phyloP scores from a whole-genome alignment of 768 basidiomycete genomes.

The Hypsizygus marmoreus region DNA sequence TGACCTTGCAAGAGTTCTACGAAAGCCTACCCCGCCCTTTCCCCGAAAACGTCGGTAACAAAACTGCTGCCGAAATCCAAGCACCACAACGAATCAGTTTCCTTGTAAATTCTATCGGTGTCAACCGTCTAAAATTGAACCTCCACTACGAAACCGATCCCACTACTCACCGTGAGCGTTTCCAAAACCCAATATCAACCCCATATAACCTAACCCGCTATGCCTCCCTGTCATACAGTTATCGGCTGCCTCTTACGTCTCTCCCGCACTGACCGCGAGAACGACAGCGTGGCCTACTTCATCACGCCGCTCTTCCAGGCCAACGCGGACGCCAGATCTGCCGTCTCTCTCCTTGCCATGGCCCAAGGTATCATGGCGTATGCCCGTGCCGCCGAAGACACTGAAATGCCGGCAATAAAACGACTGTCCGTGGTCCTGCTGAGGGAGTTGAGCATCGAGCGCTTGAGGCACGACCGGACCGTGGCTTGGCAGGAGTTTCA shows the following conservation, averaged over 20 bases:
- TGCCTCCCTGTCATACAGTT: slow-evolving; percentile 7
- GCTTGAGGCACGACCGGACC: slow-evolving; percentile 45
- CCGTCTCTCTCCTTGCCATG: slow-evolving; percentile 66
- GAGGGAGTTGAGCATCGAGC: slow-evolving; percentile 44
- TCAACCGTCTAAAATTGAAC: slow-evolving; percentile 50
- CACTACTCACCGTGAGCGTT: slow-evolving; percentile 30
- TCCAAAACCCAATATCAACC: slow-evolving; percentile 49
- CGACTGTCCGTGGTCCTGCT: too few species aligned
- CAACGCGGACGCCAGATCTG: slow-evolving; percentile 67
- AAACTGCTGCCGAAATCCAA: slow-evolving; percentile 52
- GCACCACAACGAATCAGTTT: too few species aligned
- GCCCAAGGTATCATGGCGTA: slow-evolving; percentile 61
- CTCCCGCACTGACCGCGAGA: slow-evolving; percentile 50
- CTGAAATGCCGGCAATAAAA: slow-evolving; percentile 45
- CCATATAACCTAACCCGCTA: not conserved
- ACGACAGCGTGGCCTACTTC: slow-evolving; percentile 55
- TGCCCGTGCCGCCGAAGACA: slow-evolving; percentile 45
- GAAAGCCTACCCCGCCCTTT: slow-evolving; percentile 69
- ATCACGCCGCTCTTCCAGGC: slow-evolving; percentile 65
- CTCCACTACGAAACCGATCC: slow-evolving; percentile 45
- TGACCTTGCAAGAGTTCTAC: slow-evolving; percentile 58
- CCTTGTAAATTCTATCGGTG: slow-evolving; percentile 52
- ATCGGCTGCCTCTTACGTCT: slow-evolving; percentile 62
- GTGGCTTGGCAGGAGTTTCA: slow-evolving; percentile 36
- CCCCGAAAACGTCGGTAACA: slow-evolving; percentile 51